Base-by-base conservation (phyloP, 1,284 basidiomycete species). In the Fomitopsis pinicola region DNA sequence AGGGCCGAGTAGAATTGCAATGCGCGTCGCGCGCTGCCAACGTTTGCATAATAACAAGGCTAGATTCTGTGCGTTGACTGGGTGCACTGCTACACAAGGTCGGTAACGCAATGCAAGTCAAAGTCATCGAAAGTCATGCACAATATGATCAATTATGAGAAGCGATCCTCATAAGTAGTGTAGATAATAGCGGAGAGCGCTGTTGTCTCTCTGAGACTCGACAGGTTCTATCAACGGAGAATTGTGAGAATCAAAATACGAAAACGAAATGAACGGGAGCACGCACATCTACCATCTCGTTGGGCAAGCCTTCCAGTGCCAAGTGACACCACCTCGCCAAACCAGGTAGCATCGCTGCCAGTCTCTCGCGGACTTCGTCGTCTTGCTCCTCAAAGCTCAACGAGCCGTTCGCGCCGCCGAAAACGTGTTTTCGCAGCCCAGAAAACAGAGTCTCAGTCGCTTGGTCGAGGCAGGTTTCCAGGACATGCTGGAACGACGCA, bases 201-300 rank as follows among this genome's bases (percentile, higher is more conserved):
- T 44, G 62, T 59, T 22, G 73, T 69, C 63, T 77, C 76, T 55
- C 70, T 65, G 40, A 72, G 28, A 35, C 69, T 70, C 55, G 69
- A 70, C 59, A 77, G 58, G 44, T 68, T 68, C 75, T 77, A 64
- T 65, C 17, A 65, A 44, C 40, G 30, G 55, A 14, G 17, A n/a
- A 59, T 17, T 17, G 28, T 33, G 45, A 38, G 9, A 38, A 48
- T 36, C 58, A 62, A 40, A 40, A 56, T 7, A 40, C 65, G 63
- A 26, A 59, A 66, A 6, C 14, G 38, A 60, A 52, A 50, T 38
- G 62, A 44, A 46, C 42, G 42, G 46, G n/a, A 30, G 57, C 30
- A 78, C 90, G 72, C 72, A 92, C 92, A 75, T 95, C 92, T 30
- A 94, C 83, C 67, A 94, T 79, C 73, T 92, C 90, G 74, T 94